Evolutionary conservation across 495 filamentous ascomycete species (phyloP), one percentile per base, ranked within the genome.

Genomic region (Penicillium canariense): DNA sequence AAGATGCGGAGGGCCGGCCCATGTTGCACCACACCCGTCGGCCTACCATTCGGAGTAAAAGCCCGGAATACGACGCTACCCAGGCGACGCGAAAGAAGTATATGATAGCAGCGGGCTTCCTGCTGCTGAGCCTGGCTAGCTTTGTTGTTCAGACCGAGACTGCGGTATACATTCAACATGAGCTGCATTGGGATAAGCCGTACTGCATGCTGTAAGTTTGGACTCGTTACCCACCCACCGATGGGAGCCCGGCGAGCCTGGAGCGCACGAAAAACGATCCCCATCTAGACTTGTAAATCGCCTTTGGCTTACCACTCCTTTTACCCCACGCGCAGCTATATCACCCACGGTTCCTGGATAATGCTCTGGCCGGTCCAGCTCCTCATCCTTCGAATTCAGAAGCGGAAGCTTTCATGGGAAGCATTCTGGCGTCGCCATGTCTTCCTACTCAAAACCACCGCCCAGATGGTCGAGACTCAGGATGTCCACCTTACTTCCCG

Each of bases 101-200:
- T 67, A 83, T 89, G 22, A 87, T 91, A 61, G 93, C 94, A 3
- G 85, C 81, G 5, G 81, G 89, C 43, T 97, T 96, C 70, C 73
- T 98, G 49, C 61, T 87, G 4, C 58, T 96, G 53, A 92, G 87
- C 61, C 73, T 98, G 61, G 72, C 92, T 17, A 84, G 86, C 63
- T 98, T 98, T 70, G 77, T 81, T 27, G 73, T 96, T 5, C 94
- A 98, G 78, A 97, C 94, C 5, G 92, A 96, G 76, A 91, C 96
- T 12, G 91, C 94, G 3, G 85, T 91, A 7, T 92, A 96, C 68
- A 91, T 98, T 35, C 90, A 96, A 68, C 83, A 90, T 70, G 85
- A 91, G 35, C 68, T 96, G 53, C 79, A 83, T 28, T 98, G 94
- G 94, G 84, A 93, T 67, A 97, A 98, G 73, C 87, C 93, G 22